Conservation (phyloP, 257 asterid species). For the Mentha longifolia region DNA sequence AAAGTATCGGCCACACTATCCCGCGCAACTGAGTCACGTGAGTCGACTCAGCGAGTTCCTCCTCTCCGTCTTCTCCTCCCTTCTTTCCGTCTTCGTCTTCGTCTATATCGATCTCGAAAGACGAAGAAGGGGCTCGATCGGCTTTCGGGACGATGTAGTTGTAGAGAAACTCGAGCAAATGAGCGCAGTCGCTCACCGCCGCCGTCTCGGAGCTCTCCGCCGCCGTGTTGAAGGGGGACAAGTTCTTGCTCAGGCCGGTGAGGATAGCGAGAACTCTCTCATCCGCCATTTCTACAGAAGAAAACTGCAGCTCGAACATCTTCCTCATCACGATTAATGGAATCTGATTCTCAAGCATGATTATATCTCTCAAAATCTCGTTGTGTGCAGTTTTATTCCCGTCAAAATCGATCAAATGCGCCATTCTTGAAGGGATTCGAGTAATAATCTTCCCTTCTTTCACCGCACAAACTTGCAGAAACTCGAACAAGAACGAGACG, state of each 20-base stretch:
- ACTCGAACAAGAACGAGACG: conserved; percentile 57
- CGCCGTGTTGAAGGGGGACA: conserved; percentile 50
- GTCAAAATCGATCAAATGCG: conserved; percentile 48
- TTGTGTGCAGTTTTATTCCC: conserved; percentile 56
- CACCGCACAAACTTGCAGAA: conserved; percentile 49
- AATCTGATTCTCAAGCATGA: conserved; percentile 76
- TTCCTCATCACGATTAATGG: conserved; percentile 54
- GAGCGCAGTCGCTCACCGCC: conserved; percentile 35
- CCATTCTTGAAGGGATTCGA: conserved; percentile 42
- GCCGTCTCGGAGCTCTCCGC: not conserved
- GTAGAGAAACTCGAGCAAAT: conserved; percentile 57
- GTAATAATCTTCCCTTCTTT: conserved; percentile 41
- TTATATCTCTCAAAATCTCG: conserved; percentile 53
- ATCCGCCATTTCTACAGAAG: conserved; percentile 48
- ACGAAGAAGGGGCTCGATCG: conserved; percentile 20
- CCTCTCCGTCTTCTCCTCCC: not conserved
- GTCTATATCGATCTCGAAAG: conserved; percentile 21
- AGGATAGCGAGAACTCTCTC: conserved; percentile 40
- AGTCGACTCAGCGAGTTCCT: conserved; percentile 12
- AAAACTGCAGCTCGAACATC: conserved; percentile 47
- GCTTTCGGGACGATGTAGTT: conserved; percentile 46
- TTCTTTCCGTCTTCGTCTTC: not conserved
- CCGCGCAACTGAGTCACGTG: conserved; percentile 15
- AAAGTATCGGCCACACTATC: conserved; percentile 33
- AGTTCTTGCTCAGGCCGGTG: conserved; percentile 39